Base-by-base conservation (phyloP, 1,284 basidiomycete genomes). In the Austroboletus novae-zelandiae region DNA sequence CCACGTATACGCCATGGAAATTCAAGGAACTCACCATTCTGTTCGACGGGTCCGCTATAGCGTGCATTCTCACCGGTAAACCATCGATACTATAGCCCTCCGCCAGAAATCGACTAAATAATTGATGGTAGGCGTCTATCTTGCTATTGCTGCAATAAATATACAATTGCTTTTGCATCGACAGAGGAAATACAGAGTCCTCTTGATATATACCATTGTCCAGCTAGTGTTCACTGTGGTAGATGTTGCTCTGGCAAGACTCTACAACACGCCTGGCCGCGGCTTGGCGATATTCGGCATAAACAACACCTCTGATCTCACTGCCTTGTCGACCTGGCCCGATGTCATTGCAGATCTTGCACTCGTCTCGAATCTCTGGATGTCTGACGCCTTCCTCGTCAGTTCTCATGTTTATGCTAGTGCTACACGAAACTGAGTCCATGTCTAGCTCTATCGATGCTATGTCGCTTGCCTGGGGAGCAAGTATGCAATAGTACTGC, bases 311-410 rank as follows among this genome's bases (percentile, higher is more conserved):
- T 43, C 51, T 3, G 37, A 37, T 7, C 53, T 43, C 2, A 6
- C 53, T 32, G 48, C 51, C 1, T 23, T 61, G 5, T 64, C 60
- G 1, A 40, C 53, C 0, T 65, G 61, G 61, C 43, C 53, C 5
- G 17, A 35, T 4, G 30, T 65, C 34, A 11, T 60, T 6, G 47
- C 58, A 0, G 20, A 47, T 25, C 17, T 18, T 6, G 23, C 50
- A 0, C 62, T 62, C 15, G 31, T 58, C 9, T 17, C 62, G 39
- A 66, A 66, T 23, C 58, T 52, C 0, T 64, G 59, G 52, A 11
- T 45, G 1, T 64, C 63, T 0, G 61, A 62, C 5, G 63, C 47
- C 3, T 62, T 66, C 20, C 59, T 62, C 3, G 61, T 62, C 31
- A 39, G 61, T 61, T 13, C 9, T 27, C 13, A 11, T 17, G 2